Conservation (phyloP, 768 basidiomycete genomes). For the Psilocybe cubensis region DNA sequence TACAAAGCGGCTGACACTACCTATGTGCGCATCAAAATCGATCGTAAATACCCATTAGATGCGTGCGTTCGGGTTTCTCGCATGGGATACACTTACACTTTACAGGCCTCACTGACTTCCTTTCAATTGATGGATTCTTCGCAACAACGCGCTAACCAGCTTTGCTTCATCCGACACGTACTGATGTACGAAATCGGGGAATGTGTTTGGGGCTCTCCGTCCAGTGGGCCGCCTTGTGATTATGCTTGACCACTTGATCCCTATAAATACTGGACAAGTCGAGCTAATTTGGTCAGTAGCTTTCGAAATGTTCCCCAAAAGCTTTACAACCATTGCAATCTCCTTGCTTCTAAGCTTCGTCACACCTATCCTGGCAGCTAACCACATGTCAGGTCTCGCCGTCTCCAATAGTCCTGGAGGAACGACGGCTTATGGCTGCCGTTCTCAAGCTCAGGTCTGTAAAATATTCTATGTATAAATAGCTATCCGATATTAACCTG, state of each 20-base stretch:
- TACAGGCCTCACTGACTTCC: background rate
- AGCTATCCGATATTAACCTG: background rate
- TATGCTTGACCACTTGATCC: background rate
- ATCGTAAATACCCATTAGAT: too few species aligned
- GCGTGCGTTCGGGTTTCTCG: background rate
- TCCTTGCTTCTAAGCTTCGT: background rate
- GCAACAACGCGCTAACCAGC: too few species aligned
- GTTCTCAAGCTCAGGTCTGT: slow-evolving; percentile 38
- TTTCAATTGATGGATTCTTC: too few species aligned
- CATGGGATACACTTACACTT: background rate
- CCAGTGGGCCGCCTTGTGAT: background rate
- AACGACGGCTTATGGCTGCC: slow-evolving; percentile 31
- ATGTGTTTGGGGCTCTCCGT: background rate
- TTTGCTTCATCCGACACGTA: background rate
- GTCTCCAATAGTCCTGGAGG: slow-evolving; percentile 37
- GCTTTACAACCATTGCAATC: background rate
- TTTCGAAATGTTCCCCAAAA: background rate
- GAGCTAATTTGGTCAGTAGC: background rate
- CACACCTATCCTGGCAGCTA: slow-evolving; percentile 23
- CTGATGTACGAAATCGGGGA: background rate
- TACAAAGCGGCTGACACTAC: too few species aligned
- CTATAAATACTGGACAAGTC: background rate
- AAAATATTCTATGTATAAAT: too few species aligned
- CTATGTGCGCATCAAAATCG: too few species aligned
- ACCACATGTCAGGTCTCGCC: slow-evolving; percentile 35